Conservation (phyloP, 2,329 filamentous ascomycete genomes). For the Zopfia rhizophila region DNA sequence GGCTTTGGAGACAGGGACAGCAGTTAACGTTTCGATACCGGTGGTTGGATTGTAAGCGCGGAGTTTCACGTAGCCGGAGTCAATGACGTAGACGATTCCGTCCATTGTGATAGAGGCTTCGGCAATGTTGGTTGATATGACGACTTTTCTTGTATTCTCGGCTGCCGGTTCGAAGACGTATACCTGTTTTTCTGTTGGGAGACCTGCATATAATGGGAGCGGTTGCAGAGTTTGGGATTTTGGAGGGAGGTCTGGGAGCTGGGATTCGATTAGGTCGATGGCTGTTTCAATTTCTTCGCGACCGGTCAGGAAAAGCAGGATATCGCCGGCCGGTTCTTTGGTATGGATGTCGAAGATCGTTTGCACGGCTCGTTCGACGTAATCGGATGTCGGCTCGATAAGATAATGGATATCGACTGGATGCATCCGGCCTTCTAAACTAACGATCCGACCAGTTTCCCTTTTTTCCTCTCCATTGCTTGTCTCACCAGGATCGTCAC, state of each 20-base stretch:
- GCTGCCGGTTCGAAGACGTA: conserved; percentile 89
- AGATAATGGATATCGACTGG: conserved; percentile 89
- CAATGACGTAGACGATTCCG: conserved; percentile 89
- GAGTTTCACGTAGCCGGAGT: conserved; percentile 90
- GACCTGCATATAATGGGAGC: conserved; percentile 87
- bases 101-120: conserved; percentile 96
- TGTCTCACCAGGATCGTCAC: conserved; percentile 54
- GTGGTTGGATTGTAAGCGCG: conserved; percentile 84
- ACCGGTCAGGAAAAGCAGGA: conserved; percentile 91
- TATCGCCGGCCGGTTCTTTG: conserved; percentile 82
- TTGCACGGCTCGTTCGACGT: conserved; percentile 82
- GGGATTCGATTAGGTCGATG: conserved; percentile 81
- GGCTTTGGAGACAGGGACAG: conserved; percentile 85
- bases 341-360: conserved; percentile 89
- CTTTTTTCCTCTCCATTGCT: conserved; percentile 52
- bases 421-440: conserved; percentile 86
- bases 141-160: conserved; percentile 86
- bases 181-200: conserved; percentile 92
- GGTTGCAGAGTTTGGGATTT: conserved; percentile 71
- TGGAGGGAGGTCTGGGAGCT: conserved; percentile 70
- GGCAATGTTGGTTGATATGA: conserved; percentile 94
- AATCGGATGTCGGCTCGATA: conserved; percentile 81
- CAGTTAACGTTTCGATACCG: conserved; percentile 87
- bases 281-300: conserved; percentile 90
- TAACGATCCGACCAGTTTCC: conserved; percentile 74